Evolutionary conservation across 2,329 filamentous ascomycete genomes (phyloP), one percentile per base, ranked within the genome.

Genomic region (Monosporascus sp.): DNA sequence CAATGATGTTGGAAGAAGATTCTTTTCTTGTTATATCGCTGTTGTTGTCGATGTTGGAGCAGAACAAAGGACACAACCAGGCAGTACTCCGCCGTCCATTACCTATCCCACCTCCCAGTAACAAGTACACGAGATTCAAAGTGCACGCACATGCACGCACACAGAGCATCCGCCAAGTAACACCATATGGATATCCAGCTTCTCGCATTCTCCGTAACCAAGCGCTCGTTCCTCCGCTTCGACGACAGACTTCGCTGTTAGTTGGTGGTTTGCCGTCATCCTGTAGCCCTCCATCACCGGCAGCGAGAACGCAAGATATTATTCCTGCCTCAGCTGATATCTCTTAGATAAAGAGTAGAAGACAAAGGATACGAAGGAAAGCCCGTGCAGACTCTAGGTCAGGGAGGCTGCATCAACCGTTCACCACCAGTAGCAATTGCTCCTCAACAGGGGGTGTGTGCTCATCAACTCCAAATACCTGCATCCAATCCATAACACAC

Each of bases 11-110:
- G 54, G 55, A 48, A 55, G 55, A 48, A 41, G 20, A 24, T 57
- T 60, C 59, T 59, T 61, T 61, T 61, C 61, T 51, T 25, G 35
- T 38, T 43, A 27, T 50, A 50, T 57, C 60, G 54, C 57, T 58
- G 53, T 53, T 50, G 48, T 48, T 49, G 51, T 52, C 43, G 43
- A 46, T 57, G 54, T 57, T 58, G 49, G 54, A 57, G 51, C 57
- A 56, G 43, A 11, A 66, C 64, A 65, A 66, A 66, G 64, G 47
- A 56, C 39, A 51, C 58, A 51, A 51, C 54, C 47, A 59, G 53
- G 22, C 56, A 55, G 55, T 56, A 55, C 53, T 45, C 53, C 50
- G 18, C 44, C 52, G 41, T 37, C 51, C 24, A 50, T 45, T 39
- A 35, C 37, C 37, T n/a, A 35, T 43, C 35, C 36, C 37, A 48